Base-by-base conservation (phyloP, 768 basidiomycete species). In the Tephrocybe sp. region DNA sequence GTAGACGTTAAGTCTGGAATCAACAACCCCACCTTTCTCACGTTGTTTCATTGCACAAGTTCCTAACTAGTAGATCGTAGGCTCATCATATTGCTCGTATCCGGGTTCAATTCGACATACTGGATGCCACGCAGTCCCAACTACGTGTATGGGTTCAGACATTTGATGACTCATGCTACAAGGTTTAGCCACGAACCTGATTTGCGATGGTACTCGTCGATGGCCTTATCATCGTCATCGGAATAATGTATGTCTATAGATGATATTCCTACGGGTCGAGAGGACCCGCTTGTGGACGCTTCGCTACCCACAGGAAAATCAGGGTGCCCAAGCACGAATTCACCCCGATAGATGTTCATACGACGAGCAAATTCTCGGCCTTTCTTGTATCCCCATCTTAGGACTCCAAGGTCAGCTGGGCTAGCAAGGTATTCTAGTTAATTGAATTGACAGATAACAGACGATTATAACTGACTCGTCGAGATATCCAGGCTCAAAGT, bases 11-110 rank as follows among this genome's bases (percentile, higher is more conserved):
- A 88, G 65, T n/a, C 68, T 68, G 24, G 76, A 46, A 58, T 88
- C 83, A 6, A 88, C 81, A 4, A 87, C 86, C 11, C 85, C 85
- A 4, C 75, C 78, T 34, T 73, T 49, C 15, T 78, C 72, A n/a
- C 76, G 73, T 3, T 82, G 74, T 61, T 85, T 85, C 85, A 87
- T 86, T 0, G 83, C 77, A 51, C 84, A 86, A 0, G 84, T 86
- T 33, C 84, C 84, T 12, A 83, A 70, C 83, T 85, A 44, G 4
- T 21, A 28, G n/a, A 8, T n/a, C n/a, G n/a, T n/a, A n/a, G n/a
- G n/a, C n/a, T n/a, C n/a, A n/a, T n/a, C n/a, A n/a, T n/a, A n/a
- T n/a, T n/a, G n/a, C n/a, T n/a, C n/a, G n/a, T n/a, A n/a, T n/a
- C n/a, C n/a, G n/a, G n/a, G n/a, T n/a, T n/a, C n/a, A n/a, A n/a